Evolutionary conservation across 805 yeast genomes (phyloP).

Genomic region (Komagataella mondaviorum): DNA sequence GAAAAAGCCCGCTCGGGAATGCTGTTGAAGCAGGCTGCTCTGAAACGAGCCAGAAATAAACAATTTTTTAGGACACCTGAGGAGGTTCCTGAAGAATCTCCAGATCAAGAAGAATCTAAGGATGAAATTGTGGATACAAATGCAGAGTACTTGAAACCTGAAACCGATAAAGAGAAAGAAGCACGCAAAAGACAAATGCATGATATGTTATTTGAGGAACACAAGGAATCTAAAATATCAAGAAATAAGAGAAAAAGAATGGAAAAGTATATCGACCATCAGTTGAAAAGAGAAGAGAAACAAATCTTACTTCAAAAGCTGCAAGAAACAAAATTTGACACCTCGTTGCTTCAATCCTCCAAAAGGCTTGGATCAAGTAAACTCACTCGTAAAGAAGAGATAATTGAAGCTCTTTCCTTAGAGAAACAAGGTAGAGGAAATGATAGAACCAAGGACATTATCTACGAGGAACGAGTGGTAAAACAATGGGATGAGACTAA

Average conservation of each 20-base stretch:
- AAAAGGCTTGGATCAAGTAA: constrained; percentile 67
- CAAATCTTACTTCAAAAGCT: constrained; percentile 63
- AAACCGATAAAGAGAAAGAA: constrained; percentile 48
- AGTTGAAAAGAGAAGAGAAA: constrained; percentile 78
- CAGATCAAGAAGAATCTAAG: constrained; percentile 5
- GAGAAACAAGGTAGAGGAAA: constrained; percentile 63
- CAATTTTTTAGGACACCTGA: constrained; percentile 42
- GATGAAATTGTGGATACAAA: constrained; percentile 19
- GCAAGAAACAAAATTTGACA: constrained; percentile 54
- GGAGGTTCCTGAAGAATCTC: constrained; percentile 15
- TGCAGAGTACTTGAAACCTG: constrained; percentile 46
- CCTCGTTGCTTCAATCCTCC: constrained; percentile 55
- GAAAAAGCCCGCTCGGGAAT: constrained; percentile 80
- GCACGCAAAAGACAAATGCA: constrained; percentile 53
- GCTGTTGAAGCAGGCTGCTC: constrained; percentile 63
- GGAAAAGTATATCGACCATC: constrained; percentile 89
- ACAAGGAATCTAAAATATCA: constrained; percentile 54
- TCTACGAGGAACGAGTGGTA: constrained; percentile 57
- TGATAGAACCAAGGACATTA: constrained; percentile 43
- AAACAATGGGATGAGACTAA: constrained; percentile 43
- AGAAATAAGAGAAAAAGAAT: constrained; percentile 62
- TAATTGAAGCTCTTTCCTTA: constrained; percentile 60
- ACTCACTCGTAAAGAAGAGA: constrained; percentile 52
- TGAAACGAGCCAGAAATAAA: constrained; percentile 56
- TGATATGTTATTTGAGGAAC: constrained; percentile 42